Percentiles rank a stretch among this genome's conserved stretches.
Conservation (phyloP, 176 grass and related monocot species). For the Microstegium vimineum region DNA sequence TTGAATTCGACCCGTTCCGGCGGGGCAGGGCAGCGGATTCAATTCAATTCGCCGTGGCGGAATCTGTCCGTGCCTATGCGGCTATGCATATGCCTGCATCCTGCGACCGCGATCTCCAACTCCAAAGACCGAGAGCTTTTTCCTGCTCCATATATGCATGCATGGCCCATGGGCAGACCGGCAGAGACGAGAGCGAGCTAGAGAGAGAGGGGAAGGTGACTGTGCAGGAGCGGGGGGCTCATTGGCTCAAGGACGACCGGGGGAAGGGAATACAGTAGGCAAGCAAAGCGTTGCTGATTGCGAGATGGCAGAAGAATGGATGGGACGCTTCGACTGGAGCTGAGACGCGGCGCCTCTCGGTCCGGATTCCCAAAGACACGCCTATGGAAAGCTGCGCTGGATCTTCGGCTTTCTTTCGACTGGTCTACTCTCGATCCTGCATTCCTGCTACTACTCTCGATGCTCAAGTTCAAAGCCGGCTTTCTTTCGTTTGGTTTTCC, state of each 20-base stretch:
- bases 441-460: no score
- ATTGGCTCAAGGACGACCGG: not conserved
- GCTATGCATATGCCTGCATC: not conserved
- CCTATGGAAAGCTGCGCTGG: no score
- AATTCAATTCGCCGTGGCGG: not conserved
- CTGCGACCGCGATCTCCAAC: not conserved
- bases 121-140: not conserved
- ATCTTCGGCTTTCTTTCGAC: not conserved
- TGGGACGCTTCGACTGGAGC: slow-evolving; percentile 12
- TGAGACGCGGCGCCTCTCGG: not conserved
- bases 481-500: no score
- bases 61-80: not conserved
- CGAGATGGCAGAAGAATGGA: slow-evolving; percentile 6
- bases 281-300: slow-evolving; percentile 30
- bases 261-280: not conserved
- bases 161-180: not conserved
- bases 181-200: no score
- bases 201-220: not conserved
- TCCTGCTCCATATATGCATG: no score
- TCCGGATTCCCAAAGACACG: not conserved
- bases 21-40: slow-evolving; percentile 5
- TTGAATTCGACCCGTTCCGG: slow-evolving; percentile 1
- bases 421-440: no score
- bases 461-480: no score
- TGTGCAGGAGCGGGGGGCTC: no score